phyloP scores from a whole-genome alignment of 805 yeast species.

The Wickerhamomyces subpelliculosus region DNA sequence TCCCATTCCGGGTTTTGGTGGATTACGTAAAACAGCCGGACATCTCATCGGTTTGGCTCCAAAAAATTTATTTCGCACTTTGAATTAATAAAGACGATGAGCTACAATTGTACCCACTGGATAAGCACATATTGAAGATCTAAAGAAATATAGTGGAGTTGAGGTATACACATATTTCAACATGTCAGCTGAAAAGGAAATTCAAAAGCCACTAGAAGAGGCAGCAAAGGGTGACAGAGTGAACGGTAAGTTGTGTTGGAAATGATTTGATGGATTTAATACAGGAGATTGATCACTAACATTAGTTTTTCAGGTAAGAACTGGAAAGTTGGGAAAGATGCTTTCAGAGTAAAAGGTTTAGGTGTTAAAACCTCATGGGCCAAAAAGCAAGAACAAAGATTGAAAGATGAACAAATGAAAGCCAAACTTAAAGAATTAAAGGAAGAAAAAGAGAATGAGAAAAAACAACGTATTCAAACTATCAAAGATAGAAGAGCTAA shows the following conservation, averaged over 20 bases:
- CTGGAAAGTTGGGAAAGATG: constrained; percentile 65
- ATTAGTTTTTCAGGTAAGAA: constrained; percentile 41
- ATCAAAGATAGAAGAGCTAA: constrained; percentile 69
- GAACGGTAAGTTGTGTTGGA: constrained; percentile 10
- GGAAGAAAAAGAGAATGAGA: constrained; percentile 65
- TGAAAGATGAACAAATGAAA: constrained; percentile 60
- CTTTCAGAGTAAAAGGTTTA: constrained; percentile 53
- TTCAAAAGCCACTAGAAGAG: not conserved
- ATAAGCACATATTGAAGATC: not conserved
- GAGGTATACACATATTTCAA: too few species aligned
- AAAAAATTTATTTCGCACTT: not conserved
- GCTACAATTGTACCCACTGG: too few species aligned
- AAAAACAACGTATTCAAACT: constrained; percentile 44
- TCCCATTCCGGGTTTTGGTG: too few species aligned
- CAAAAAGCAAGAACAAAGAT: constrained; percentile 56
- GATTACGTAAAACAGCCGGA: constrained; percentile 1
- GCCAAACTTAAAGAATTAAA: constrained; percentile 65
- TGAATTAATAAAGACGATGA: too few species aligned
- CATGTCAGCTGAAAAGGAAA: constrained; percentile 1
- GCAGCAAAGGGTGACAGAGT: constrained; percentile 18
- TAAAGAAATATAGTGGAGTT: too few species aligned
- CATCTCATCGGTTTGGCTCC: constrained; percentile 1
- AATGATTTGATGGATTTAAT: not conserved
- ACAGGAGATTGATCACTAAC: constrained; percentile 1
- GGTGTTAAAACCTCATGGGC: constrained; percentile 63